Base-by-base conservation (phyloP, 371 early-diverging fungal species). In the Lichtheimia corymbifera region DNA sequence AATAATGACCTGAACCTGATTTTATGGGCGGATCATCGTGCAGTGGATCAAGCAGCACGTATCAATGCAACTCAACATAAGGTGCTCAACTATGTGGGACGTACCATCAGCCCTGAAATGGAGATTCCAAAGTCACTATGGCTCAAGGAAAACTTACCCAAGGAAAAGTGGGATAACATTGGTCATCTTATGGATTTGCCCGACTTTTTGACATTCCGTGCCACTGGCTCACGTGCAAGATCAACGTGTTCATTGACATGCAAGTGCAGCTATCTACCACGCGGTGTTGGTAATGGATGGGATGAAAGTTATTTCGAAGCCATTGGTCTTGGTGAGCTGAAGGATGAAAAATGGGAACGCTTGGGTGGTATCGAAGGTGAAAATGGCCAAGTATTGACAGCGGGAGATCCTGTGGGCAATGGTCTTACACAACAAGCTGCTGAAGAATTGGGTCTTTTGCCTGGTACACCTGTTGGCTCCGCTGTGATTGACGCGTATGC, bases 401-500 rank as follows among this genome's bases (percentile, higher is more conserved):
- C 88, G 1, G 90, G 90, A 1, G 84, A 85, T 51, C 64, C 72
- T 7, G 79, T 88, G 12, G 88, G 81, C 0, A 42, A 61, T 9
- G 85, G 86, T 2, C 61, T 89, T 42, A 70, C 79, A n/a, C 59
- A 53, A 5, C 53, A 68, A 54, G 88, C 88, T 3, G 86, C 84
- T 1, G 28, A 63, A 11, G 83, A 87, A 45, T 57, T 89, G 5
- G 91, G 91, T 0, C 53, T 88, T 30, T 41, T 67, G 5, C 65
- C 68, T 17, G 85, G 83, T 0, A 79, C 83, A 0, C 74, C 83
- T 5, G 91, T 92, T 9, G 89, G 88, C 0, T 83, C 86, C 14
- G 85, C 85, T 0, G 77, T 90, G 2, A 91, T 92, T 60, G 92
- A 92, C 63, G 91, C 92, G 0, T 90, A 90, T 72, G 90, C 92